Base-by-base conservation (phyloP, 139 green algal genomes). In the Chlamydomonas sp. region DNA sequence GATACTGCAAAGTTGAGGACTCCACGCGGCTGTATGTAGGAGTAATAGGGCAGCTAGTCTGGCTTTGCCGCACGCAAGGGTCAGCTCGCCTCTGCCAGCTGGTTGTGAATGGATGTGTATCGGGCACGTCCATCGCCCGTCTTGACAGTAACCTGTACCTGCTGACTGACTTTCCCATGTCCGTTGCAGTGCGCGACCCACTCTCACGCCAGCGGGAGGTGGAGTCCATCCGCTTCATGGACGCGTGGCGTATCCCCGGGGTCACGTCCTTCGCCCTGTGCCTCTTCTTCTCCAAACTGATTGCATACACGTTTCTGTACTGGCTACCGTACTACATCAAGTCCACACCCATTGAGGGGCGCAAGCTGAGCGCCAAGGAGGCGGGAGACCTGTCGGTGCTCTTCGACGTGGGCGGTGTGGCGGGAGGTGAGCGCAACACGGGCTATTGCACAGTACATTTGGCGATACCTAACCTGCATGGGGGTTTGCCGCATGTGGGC, bases 241-340 rank as follows among this genome's bases (percentile, higher is more conserved):
- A 96, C 49, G 97, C 97, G 2, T 98, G 96, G 94, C 78, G 80
- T 62, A 99, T 99, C 84, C 97, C 97, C 3, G 97, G 97, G 31
- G 97, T 99, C 1, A 85, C 94, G 2, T 83, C 95, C 4, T 99
- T 97, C 88, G 96, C 97, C 2, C 90, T 98, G 67, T 98, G 94
- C 83, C 94, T 99, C 31, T 99, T 99, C 93, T 99, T 99, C 89
- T 94, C 95, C 87, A 99, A 99, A 92, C 96, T 99, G 17, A 97
- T 99, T 63, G 97, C 97, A 59, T 99, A 99, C 95, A 99, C 96
- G 20, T 99, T 99, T 91, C 93, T 99, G 9, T 99, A 99, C 93
- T 99, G 97, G 97, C 94, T 99, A 63, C 97, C 97, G 5, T 99
- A 96, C 91, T 99, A 99, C 95, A 97, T 99, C 90, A 95, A 94